Conservation (phyloP, 2,329 filamentous ascomycete genomes). For the Aureobasidium sp. region DNA sequence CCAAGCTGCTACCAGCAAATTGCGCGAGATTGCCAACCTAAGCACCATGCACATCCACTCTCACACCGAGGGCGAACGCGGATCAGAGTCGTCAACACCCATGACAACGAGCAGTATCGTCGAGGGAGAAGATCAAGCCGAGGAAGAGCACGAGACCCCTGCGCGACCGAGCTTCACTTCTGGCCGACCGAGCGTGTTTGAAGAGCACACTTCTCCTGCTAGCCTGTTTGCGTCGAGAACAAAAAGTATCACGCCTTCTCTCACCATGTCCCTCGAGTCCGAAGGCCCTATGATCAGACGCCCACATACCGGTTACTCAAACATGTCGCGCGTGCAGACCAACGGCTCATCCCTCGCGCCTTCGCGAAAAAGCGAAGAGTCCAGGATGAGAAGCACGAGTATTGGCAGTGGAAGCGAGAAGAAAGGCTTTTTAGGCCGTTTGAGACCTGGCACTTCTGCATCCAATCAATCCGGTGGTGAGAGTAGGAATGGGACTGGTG, state of each 20-base stretch:
- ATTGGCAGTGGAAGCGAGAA: neutral
- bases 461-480: neutral
- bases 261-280: neutral
- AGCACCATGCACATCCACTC: constrained; percentile 51
- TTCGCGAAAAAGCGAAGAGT: neutral
- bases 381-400: neutral
- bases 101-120: neutral
- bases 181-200: neutral
- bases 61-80: constrained; percentile 6
- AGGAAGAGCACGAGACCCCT: neutral
- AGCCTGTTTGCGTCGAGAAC: neutral
- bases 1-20: constrained; percentile 62
- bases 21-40: constrained; percentile 77
- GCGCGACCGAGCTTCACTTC: constrained; percentile 13
- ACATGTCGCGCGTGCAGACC: neutral
- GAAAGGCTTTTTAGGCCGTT: neutral
- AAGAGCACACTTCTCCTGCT: neutral
- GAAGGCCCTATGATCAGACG: neutral
- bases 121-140: neutral
- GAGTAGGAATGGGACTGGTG: neutral
- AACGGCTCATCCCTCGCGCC: neutral
- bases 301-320: neutral
- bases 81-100: neutral
- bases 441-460: neutral
- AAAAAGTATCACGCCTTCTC: neutral